Conservation (phyloP, 805 yeast genomes). For the Wickerhamomyces chambardii region DNA sequence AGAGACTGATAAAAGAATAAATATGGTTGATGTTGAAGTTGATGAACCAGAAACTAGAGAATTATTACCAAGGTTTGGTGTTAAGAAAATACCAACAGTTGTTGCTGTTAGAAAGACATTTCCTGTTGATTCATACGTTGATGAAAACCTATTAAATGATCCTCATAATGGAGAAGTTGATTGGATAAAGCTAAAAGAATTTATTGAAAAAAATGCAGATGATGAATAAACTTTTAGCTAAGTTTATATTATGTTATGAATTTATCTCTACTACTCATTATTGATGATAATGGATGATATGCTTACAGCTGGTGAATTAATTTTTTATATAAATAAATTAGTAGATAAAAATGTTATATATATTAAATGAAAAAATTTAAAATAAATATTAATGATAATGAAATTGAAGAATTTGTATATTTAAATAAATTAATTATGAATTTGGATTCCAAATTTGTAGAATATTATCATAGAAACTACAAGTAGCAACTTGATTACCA, state of each 20-base stretch:
- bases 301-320: too few relatives aligned
- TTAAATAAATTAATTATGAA: background rate
- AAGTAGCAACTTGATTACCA: conserved; percentile 52
- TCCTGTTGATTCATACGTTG: conserved; percentile 33
- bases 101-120: conserved; percentile 61
- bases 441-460: conserved; percentile 61
- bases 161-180: conserved; percentile 27
- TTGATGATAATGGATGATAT: too few relatives aligned
- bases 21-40: conserved; percentile 63
- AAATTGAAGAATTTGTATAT: too few relatives aligned
- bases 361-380: too few relatives aligned
- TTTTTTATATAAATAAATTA: too few relatives aligned
- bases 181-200: conserved; percentile 30
- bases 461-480: conserved; percentile 85
- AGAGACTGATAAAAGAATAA: conserved; percentile 41
- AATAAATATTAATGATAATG: background rate
- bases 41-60: conserved; percentile 59
- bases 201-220: conserved; percentile 34
- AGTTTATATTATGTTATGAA: too few relatives aligned
- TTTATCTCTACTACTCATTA: too few relatives aligned
- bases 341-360: too few relatives aligned
- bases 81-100: conserved; percentile 52
- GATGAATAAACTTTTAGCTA: conserved; percentile 11
- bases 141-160: conserved; percentile 10
- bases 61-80: conserved; percentile 45